These are phyloP conservation scores for Zoysia matrella DNA, from an alignment of 202 grass and related monocot genomes.

Conservation along the genomic window DNA sequence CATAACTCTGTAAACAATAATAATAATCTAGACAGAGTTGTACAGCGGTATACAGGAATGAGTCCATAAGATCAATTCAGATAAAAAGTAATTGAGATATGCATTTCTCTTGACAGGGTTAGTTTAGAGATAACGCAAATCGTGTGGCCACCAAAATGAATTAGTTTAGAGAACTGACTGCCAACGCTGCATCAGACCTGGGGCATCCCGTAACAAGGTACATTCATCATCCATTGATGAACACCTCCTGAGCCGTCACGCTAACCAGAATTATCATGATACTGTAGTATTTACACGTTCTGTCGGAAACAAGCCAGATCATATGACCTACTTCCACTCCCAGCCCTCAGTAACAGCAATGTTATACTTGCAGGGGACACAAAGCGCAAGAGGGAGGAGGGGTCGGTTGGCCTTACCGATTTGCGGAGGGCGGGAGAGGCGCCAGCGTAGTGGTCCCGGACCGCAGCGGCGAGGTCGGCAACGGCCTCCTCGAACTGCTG, in stretches of 20 bases:
- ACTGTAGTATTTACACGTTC: not conserved
- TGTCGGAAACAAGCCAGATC: not conserved
- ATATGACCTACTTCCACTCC: not conserved
- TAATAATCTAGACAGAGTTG: not conserved
- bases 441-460: conserved; percentile 53
- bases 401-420: conserved; percentile 52
- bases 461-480: conserved; percentile 53
- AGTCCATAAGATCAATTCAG: not conserved
- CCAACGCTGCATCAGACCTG: too few species aligned
- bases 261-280: not conserved
- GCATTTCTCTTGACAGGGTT: conserved; percentile 2
- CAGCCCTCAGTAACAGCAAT: too few species aligned
- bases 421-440: conserved; percentile 66
- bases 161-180: too few species aligned
- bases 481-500: conserved; percentile 78
- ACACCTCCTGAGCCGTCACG: not conserved
- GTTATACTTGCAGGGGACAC: too few species aligned
- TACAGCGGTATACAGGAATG: not conserved
- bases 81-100: not conserved
- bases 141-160: too few species aligned
- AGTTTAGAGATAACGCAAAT: conserved; percentile 1
- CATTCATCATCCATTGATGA: not conserved
- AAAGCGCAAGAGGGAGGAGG: not conserved
- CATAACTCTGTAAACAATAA: not conserved
- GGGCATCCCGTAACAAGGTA: too few species aligned